These are phyloP conservation scores for Pseudogymnoascus sp. DNA, from an alignment of 2,329 filamentous ascomycete genomes.

Conservation along the genomic window DNA sequence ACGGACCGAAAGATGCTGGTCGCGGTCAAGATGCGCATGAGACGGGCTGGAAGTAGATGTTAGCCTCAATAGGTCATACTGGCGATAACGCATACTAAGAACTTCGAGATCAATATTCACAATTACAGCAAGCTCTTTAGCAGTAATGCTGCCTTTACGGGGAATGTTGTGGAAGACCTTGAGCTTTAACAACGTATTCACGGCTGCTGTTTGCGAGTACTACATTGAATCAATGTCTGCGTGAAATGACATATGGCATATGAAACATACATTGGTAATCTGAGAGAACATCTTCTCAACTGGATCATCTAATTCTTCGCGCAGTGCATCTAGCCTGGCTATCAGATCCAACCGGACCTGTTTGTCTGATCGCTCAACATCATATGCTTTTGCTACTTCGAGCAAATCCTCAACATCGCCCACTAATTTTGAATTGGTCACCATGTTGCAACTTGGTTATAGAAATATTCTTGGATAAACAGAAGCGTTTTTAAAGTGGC, in stretches of 20 bases:
- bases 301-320: constrained; percentile 22
- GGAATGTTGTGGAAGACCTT: constrained; percentile 26
- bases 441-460: constrained; percentile 13
- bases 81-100: constrained; percentile 17
- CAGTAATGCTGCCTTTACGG: constrained; percentile 21
- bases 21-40: constrained; percentile 27
- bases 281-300: constrained; percentile 25
- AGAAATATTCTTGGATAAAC: neutral
- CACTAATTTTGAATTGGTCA: constrained; percentile 13
- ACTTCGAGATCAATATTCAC: constrained; percentile 22
- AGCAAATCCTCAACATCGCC: constrained; percentile 17
- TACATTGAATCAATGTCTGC: constrained; percentile 7
- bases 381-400: constrained; percentile 14
- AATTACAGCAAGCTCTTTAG: constrained; percentile 19
- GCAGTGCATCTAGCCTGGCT: constrained; percentile 16
- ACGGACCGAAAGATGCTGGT: constrained; percentile 26
- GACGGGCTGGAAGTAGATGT: constrained; percentile 18
- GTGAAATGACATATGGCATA: neutral
- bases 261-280: constrained; percentile 21
- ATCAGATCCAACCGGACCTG: constrained; percentile 14
- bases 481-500: neutral
- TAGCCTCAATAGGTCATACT: neutral
- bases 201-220: constrained; percentile 19
- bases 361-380: constrained; percentile 15
- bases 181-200: constrained; percentile 20